phyloP scores from a whole-genome alignment of 495 filamentous ascomycete genomes.

The Tetracladium setigerum region DNA sequence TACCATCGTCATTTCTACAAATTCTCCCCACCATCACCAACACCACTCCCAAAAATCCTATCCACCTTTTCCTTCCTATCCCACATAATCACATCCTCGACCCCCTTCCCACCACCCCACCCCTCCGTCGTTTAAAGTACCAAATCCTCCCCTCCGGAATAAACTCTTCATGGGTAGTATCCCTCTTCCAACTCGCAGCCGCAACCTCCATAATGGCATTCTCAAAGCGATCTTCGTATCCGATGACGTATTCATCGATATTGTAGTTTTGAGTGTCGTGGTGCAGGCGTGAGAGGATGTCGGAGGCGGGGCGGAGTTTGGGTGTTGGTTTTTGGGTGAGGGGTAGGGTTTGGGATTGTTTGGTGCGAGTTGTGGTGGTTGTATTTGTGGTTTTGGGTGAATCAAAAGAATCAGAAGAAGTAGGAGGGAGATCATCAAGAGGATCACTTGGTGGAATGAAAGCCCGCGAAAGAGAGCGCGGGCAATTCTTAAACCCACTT shows the following conservation, averaged over 20 bases:
- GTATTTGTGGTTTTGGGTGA: background rate
- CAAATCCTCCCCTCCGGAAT: constrained; percentile 20
- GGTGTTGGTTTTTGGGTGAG: background rate
- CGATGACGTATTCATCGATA: constrained; percentile 20
- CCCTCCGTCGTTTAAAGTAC: too few species aligned
- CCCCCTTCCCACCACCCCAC: background rate
- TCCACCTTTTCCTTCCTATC: constrained; percentile 10
- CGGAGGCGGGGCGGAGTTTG: constrained; percentile 12
- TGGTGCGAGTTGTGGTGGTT: background rate
- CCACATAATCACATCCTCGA: constrained; percentile 11
- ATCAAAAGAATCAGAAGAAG: too few species aligned
- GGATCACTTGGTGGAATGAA: too few species aligned
- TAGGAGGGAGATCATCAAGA: too few species aligned
- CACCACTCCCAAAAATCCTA: constrained; percentile 11
- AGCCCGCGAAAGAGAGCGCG: too few species aligned
- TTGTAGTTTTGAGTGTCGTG: constrained; percentile 8
- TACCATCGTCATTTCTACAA: too few species aligned
- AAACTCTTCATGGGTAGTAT: constrained; percentile 19
- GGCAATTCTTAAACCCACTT: background rate
- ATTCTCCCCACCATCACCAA: too few species aligned
- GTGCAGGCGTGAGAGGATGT: constrained; percentile 17
- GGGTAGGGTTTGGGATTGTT: background rate
- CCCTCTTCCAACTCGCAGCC: constrained; percentile 12
- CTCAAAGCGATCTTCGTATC: constrained; percentile 16
- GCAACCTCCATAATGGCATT: constrained; percentile 10